Evolutionary conservation across 257 asterid species (phyloP).

Genomic region (Penstemon eatonii): DNA sequence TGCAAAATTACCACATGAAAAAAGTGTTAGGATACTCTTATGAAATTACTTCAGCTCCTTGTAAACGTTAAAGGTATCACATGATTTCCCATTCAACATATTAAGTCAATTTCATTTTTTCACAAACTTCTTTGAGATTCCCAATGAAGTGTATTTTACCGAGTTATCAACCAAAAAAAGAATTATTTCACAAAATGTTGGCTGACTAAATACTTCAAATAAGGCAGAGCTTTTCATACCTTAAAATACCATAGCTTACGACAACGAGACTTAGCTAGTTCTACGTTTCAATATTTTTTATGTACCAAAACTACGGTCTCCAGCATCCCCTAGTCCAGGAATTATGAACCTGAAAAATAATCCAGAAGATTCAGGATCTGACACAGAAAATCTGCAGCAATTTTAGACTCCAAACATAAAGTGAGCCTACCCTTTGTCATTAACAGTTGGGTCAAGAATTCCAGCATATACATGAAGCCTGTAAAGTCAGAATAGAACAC

Average conservation of each 20-base stretch:
- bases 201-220: background rate
- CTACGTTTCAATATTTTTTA: constrained; percentile 31
- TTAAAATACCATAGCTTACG: constrained; percentile 12
- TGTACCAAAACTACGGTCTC: constrained; percentile 94
- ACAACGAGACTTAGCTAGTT: background rate
- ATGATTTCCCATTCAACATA: constrained; percentile 5
- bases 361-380: constrained; percentile 19
- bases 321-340: constrained; percentile 97
- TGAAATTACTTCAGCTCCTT: background rate
- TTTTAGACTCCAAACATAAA: background rate
- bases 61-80: background rate
- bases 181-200: background rate
- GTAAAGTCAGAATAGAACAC: constrained; percentile 26
- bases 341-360: constrained; percentile 69
- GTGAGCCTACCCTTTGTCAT: constrained; percentile 73
- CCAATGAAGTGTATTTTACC: constrained; percentile 5
- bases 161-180: background rate
- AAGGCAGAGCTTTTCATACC: constrained; percentile 15
- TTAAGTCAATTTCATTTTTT: background rate
- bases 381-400: constrained; percentile 12
- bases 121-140: background rate
- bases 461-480: constrained; percentile 95
- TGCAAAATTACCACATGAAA: background rate
- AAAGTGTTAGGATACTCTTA: background rate
- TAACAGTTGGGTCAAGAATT: constrained; percentile 73